Percentiles rank a stretch among this genome's conserved stretches.
Evolutionary conservation across 2,329 filamentous ascomycete genomes (phyloP).

Genomic region (Venturiaceae sp.): DNA sequence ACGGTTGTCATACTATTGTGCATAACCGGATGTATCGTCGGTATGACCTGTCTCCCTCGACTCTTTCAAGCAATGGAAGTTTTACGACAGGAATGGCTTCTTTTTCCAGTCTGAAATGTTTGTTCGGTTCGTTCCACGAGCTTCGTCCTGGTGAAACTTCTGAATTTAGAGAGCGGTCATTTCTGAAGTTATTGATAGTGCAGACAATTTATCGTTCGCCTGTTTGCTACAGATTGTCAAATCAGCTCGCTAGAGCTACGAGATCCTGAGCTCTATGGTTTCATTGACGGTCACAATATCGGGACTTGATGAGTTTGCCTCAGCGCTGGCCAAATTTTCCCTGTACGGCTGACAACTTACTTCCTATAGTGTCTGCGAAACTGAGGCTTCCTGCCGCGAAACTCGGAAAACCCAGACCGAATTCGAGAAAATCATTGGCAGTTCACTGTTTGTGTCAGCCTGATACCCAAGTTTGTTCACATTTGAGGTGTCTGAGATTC

Average conservation of each 20-base stretch:
- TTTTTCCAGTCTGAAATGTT: slow-evolving; percentile 8
- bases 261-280: neutral
- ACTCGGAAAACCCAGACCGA: no score
- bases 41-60: slow-evolving; percentile 6
- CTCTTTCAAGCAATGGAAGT: slow-evolving; percentile 4
- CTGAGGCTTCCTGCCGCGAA: neutral
- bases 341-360: neutral
- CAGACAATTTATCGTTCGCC: no score
- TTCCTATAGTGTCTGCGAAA: neutral
- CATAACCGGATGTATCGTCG: slow-evolving; percentile 4
- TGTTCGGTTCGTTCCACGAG: slow-evolving; percentile 1
- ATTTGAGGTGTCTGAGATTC: neutral
- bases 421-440: no score
- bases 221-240: neutral
- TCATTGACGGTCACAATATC: neutral
- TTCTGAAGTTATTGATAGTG: neutral
- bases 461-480: neutral
- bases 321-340: neutral
- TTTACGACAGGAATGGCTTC: slow-evolving; percentile 6
- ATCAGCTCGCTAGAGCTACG: neutral
- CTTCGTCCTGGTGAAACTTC: neutral
- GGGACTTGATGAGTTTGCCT: neutral
- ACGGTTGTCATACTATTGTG: neutral
- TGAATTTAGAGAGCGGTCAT: neutral
- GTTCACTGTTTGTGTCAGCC: no score